Base-by-base conservation (phyloP, 1,139 yeast genomes). In the Nakaseomyces delphensis region DNA sequence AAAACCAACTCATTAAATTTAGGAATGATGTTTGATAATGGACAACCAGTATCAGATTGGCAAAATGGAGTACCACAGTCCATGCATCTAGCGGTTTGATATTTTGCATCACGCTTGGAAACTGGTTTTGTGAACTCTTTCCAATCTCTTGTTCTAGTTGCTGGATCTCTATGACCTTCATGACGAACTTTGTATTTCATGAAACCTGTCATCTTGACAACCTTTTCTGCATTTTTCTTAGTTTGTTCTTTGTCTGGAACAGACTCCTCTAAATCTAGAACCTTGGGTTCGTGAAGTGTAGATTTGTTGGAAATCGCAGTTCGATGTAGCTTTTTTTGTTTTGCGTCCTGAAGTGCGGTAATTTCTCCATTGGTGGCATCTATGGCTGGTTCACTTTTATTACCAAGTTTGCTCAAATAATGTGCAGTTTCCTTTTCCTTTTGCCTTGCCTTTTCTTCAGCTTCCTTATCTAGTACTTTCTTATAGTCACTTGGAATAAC, bases 1-100 rank as follows among this genome's bases (percentile, higher is more conserved):
- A 87, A 91, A 27, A 91, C 95, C 56, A 91, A 76, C 64, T 89
- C 97, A 64, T 91, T 91, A 93, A 96, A 91, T 68, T 89, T 89
- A 52, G 98, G 98, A 70, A 91, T 91, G 55, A 89, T 80, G 66
- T 91, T 91, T 47, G 97, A 87, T 54, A 91, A 83, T 46, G 98
- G 98, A 70, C 98, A 91, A 49, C 98, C 98, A 40, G 95, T 83
- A 65, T 91, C 97, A 36, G 95, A 83, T 60, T 93, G 94, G 72
- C 98, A 91, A 77, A 89, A 91, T 48, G 98, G 98, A 57, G 91
- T 95, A 70, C 98, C 98, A 72, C 98, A 91, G 68, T 91, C 98
- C 96, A 91, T 91, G 75, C 98, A 91, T 67, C 98, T 79, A n/a
- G 97, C 96, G 45, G 97, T 85, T 69, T 91, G 97, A 60, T 74